Evolutionary conservation across 2,329 filamentous ascomycete genomes (phyloP).

Genomic region (Verticillium isaacii): DNA sequence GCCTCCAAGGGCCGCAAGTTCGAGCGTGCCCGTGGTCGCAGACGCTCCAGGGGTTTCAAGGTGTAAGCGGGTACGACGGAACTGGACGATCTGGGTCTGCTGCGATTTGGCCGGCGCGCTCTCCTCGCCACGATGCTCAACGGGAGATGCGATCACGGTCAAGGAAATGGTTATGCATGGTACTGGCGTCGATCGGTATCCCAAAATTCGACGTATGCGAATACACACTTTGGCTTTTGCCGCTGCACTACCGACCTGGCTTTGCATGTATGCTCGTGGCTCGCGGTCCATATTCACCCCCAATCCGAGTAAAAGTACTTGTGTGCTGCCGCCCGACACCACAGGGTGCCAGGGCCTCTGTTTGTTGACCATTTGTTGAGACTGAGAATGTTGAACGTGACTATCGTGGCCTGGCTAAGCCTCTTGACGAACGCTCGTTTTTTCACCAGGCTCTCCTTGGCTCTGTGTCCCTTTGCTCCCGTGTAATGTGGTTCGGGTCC

Average conservation of each 20-base stretch:
- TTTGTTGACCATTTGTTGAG: too few relatives aligned
- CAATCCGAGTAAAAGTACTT: not conserved
- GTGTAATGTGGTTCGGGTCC: too few relatives aligned
- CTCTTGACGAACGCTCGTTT: too few relatives aligned
- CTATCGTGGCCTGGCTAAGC: too few relatives aligned
- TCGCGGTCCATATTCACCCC: not conserved
- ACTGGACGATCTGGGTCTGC: not conserved
- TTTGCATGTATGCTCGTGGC: not conserved
- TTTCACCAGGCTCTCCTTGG: too few relatives aligned
- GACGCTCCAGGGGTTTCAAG: slow-evolving; percentile 99
- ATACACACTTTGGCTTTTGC: not conserved
- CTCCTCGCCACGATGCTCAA: not conserved
- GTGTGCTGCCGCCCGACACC: not conserved
- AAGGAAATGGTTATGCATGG: slow-evolving; percentile 24
- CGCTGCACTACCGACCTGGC: not conserved
- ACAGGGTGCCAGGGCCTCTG: too few relatives aligned
- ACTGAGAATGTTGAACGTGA: too few relatives aligned
- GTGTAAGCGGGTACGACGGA: slow-evolving; percentile 62
- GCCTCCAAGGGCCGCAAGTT: slow-evolving; percentile 99
- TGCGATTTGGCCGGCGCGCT: not conserved
- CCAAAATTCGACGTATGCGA: slow-evolving; percentile 17
- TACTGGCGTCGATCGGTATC: slow-evolving; percentile 44
- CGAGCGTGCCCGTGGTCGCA: slow-evolving; percentile 97
- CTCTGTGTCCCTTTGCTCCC: too few relatives aligned
- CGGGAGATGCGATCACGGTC: not conserved